A percentile compares a stretch with the other conserved stretches of the same genome.
Conservation (phyloP, 768 basidiomycete genomes). For the Russula sp. region DNA sequence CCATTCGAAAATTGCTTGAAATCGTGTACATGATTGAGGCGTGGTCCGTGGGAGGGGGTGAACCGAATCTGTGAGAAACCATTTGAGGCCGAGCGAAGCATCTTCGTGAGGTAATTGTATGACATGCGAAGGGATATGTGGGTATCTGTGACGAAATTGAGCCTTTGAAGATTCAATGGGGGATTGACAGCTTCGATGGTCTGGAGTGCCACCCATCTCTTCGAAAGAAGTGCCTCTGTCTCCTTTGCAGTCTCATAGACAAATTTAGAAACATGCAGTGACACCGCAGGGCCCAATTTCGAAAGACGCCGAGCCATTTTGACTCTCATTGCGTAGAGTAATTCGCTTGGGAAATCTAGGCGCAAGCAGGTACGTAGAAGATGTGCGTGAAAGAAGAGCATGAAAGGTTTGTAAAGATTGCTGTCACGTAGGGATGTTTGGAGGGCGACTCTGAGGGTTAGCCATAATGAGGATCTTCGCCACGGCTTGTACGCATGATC, state of each 20-base stretch:
- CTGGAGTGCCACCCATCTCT: background rate
- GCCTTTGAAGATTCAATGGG: background rate
- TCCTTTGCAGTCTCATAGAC: background rate
- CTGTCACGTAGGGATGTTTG: constrained; percentile 26
- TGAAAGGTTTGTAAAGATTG: background rate
- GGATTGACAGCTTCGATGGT: too few species aligned
- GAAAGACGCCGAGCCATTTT: background rate
- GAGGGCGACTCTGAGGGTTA: constrained; percentile 38
- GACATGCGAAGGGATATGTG: background rate
- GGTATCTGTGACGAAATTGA: background rate
- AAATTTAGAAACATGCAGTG: background rate
- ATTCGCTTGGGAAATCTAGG: background rate
- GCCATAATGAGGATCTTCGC: constrained; percentile 34
- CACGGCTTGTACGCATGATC: constrained; percentile 24
- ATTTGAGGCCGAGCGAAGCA: background rate
- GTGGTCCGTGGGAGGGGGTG: background rate
- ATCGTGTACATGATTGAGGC: background rate
- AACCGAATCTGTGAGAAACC: background rate
- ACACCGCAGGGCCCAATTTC: background rate
- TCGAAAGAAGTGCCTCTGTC: background rate
- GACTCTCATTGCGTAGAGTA: background rate
- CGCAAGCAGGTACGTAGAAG: background rate
- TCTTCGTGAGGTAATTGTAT: background rate
- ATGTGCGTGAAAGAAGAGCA: background rate
- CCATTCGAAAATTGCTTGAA: background rate